Evolutionary conservation across 495 filamentous ascomycete species (phyloP).

Genomic region (Hypoxylon fragiforme): DNA sequence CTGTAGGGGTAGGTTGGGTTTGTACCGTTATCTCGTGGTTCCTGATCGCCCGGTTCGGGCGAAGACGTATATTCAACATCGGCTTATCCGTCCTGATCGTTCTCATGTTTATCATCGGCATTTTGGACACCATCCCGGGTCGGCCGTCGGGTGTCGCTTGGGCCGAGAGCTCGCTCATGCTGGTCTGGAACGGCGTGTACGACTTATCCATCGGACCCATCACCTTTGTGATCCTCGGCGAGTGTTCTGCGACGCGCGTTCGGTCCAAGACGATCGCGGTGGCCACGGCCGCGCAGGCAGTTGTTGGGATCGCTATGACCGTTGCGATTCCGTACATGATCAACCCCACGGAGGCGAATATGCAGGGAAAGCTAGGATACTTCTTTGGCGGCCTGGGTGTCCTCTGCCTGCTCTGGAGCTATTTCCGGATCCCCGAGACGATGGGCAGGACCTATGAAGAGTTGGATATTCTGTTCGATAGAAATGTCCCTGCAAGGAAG

Average conservation of each 20-base stretch:
- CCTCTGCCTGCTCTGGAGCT: slow-evolving; percentile 51
- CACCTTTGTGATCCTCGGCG: slow-evolving; percentile 64
- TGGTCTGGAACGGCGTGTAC: slow-evolving; percentile 63
- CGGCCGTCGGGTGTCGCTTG: slow-evolving; percentile 49
- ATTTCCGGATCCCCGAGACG: slow-evolving; percentile 63
- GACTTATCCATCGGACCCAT: slow-evolving; percentile 62
- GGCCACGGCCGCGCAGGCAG: slow-evolving; percentile 61
- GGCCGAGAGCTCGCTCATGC: slow-evolving; percentile 57
- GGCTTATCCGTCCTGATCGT: slow-evolving; percentile 52
- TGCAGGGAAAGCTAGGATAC: slow-evolving; percentile 68
- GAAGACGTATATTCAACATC: slow-evolving; percentile 56
- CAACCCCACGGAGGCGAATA: slow-evolving; percentile 64
- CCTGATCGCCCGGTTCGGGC: slow-evolving; percentile 55
- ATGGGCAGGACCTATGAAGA: slow-evolving; percentile 64
- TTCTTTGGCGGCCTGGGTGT: slow-evolving; percentile 63
- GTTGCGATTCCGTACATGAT: slow-evolving; percentile 69
- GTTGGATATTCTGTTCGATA: slow-evolving; percentile 55
- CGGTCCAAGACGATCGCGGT: slow-evolving; percentile 66
- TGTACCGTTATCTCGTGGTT: slow-evolving; percentile 59
- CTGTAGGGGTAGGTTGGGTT: slow-evolving; percentile 46
- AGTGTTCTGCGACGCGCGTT: slow-evolving; percentile 59
- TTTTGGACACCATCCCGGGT: slow-evolving; percentile 57
- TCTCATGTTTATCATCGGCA: slow-evolving; percentile 61
- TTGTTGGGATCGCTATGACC: slow-evolving; percentile 63
- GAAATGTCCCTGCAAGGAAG: slow-evolving; percentile 57